These are phyloP conservation scores for Veloporphyrellus conicus DNA, from an alignment of 1,284 basidiomycete genomes.

Conservation along the genomic window DNA sequence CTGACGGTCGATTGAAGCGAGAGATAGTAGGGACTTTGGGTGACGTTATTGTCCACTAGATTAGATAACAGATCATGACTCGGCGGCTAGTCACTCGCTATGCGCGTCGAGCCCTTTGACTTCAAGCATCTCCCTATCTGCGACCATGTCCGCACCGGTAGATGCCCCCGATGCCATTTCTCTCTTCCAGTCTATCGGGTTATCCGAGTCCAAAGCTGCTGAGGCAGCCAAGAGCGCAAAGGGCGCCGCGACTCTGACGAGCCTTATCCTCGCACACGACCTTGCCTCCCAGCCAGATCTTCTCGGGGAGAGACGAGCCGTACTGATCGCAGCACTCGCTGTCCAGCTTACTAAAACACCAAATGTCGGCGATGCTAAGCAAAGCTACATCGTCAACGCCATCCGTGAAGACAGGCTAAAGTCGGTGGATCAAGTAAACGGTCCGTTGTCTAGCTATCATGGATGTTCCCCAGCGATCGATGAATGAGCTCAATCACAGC, in stretches of 20 bases:
- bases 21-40: constrained; percentile 47
- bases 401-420: constrained; percentile 74
- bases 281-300: constrained; percentile 37
- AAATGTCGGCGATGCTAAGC: constrained; percentile 48
- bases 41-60: constrained; percentile 41
- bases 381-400: constrained; percentile 63
- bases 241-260: constrained; percentile 66
- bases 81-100: too few species aligned
- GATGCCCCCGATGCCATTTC: constrained; percentile 35
- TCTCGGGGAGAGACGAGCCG: constrained; percentile 79
- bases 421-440: constrained; percentile 82
- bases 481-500: constrained; percentile 43
- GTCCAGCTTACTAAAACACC: constrained; percentile 57
- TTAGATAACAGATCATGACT: constrained; percentile 20
- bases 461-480: constrained; percentile 1
- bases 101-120: too few species aligned
- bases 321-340: constrained; percentile 68
- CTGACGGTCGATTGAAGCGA: constrained; percentile 44
- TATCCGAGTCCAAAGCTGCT: constrained; percentile 74
- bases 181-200: constrained; percentile 77
- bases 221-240: constrained; percentile 82
- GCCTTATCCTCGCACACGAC: constrained; percentile 61
- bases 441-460: constrained; percentile 42
- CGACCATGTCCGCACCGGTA: constrained; percentile 14
- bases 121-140: neutral